phyloP scores from a whole-genome alignment of 2,329 filamentous ascomycete genomes.

The Hypoxylon sp. region DNA sequence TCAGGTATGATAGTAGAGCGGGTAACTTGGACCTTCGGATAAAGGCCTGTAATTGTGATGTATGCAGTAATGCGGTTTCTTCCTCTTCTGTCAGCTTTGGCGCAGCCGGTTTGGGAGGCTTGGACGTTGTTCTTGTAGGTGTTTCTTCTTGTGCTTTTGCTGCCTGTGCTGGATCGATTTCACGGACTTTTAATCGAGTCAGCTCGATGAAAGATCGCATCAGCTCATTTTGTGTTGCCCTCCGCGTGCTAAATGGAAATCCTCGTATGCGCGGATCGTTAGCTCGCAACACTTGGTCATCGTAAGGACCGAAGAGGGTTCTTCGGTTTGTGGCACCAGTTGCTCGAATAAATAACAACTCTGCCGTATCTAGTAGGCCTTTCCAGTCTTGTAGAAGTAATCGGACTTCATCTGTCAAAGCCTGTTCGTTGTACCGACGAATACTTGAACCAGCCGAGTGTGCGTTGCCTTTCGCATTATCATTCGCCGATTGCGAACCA shows the following conservation, averaged over 20 bases:
- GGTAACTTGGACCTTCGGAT: constrained; percentile 91
- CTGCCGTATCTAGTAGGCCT: constrained; percentile 80
- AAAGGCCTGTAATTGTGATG: constrained; percentile 85
- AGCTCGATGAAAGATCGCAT: constrained; percentile 95
- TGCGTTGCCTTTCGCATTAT: constrained; percentile 90
- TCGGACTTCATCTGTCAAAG: constrained; percentile 87
- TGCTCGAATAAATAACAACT: constrained; percentile 88
- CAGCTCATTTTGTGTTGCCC: constrained; percentile 92
- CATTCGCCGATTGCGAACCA: constrained; percentile 92
- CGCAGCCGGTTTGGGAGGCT: constrained; percentile 59
- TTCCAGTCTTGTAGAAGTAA: constrained; percentile 86
- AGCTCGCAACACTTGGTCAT: constrained; percentile 80
- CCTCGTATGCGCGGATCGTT: constrained; percentile 84
- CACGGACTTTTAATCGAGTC: constrained; percentile 85
- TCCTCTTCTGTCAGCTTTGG: constrained; percentile 82
- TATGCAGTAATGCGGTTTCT: constrained; percentile 82
- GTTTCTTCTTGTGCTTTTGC: constrained; percentile 55
- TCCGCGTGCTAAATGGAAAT: constrained; percentile 91
- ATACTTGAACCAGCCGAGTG: constrained; percentile 92
- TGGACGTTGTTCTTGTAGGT: constrained; percentile 51
- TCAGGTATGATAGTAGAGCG: constrained; percentile 83
- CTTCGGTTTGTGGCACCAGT: constrained; percentile 86
- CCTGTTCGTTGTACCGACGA: constrained; percentile 92
- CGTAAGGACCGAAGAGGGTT: constrained; percentile 90
- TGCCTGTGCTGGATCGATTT: constrained; percentile 73